Base-by-base conservation (phyloP, 805 yeast species). In the Dipodascopsis uninucleata region DNA sequence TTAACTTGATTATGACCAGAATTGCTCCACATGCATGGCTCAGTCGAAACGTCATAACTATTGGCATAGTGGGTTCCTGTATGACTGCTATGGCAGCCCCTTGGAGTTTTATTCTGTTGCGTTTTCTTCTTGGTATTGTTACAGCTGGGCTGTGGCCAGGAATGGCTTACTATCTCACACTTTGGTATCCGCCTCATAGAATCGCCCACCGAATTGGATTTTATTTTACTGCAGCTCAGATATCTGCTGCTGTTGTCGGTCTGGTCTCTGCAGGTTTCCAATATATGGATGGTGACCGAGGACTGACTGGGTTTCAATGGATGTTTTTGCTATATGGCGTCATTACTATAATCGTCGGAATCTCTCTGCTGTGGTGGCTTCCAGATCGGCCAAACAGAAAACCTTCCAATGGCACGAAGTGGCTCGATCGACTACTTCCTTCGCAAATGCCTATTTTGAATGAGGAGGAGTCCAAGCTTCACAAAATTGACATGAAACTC, bases 241-340 rank as follows among this genome's bases (percentile, higher is more conserved):
- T 86, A n/a, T 79, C 89, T 35, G 89, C 95, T 1, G 79, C 95
- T n/a, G 90, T 79, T 6, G 88, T 89, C 6, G 95, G 95, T 31
- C 72, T 86, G 43, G 86, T 86, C 10, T 77, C 84, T 43, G 96
- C 95, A 2, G 95, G 94, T 0, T 84, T 86, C 69, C 95, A 86
- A 61, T 80, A 76, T 53, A 82, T 86, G 78, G 89, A 86, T 61
- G 81, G 81, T 48, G 66, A 55, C 14, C 66, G 77, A 25, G 95
- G 95, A 1, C 70, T 71, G 47, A 75, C 81, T 38, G 96, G 95
- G 25, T 86, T 87, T 82, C 87, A 82, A 66, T 86, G 94, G 95
- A 73, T 84, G 71, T 86, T 79, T 64, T 69, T 86, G 46, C 74
- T 82, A 5, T 87, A 85, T 59, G 96, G 96, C 5, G 68, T 75